Evolutionary conservation across 2,329 filamentous ascomycete genomes (phyloP).

Genomic region (Alternaria atra): DNA sequence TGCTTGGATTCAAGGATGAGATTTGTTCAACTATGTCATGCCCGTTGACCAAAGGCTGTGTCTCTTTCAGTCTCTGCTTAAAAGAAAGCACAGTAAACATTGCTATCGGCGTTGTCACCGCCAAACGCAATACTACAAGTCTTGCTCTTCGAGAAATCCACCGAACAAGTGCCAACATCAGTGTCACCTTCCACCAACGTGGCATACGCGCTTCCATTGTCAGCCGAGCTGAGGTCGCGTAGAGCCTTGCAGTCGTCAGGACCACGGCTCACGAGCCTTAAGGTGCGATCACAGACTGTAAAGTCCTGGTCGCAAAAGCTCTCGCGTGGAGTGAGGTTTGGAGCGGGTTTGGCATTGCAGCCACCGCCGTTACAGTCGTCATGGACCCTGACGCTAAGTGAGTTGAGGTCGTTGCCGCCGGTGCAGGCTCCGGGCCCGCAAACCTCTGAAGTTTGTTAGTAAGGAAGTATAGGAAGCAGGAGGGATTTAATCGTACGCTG

Average conservation of each 20-base stretch:
- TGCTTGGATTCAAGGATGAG: too few species aligned
- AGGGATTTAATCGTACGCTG: not conserved
- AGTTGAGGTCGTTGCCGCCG: not conserved
- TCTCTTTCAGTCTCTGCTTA: too few species aligned
- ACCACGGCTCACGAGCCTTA: too few species aligned
- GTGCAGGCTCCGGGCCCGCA: not conserved
- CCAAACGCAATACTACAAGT: not conserved
- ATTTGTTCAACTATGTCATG: too few species aligned
- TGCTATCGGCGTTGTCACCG: too few species aligned
- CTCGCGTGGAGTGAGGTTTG: not conserved
- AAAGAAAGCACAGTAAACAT: too few species aligned
- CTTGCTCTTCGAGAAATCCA: not conserved
- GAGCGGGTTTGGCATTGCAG: not conserved
- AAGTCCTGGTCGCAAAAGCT: not conserved
- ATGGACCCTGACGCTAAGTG: not conserved
- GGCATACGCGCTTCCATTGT: not conserved
- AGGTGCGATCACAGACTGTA: not conserved
- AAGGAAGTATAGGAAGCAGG: too few species aligned
- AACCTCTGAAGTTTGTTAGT: too few species aligned
- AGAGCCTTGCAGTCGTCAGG: too few species aligned
- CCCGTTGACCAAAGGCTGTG: too few species aligned
- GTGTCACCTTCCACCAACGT: not conserved
- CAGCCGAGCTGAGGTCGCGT: not conserved
- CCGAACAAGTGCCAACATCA: not conserved
- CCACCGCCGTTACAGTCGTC: not conserved